A percentile compares a stretch with the other conserved stretches of the same genome.
Evolutionary conservation across 352 stramenopile genomes (phyloP).

Genomic region (Globisporangium rhizosaccharum): DNA sequence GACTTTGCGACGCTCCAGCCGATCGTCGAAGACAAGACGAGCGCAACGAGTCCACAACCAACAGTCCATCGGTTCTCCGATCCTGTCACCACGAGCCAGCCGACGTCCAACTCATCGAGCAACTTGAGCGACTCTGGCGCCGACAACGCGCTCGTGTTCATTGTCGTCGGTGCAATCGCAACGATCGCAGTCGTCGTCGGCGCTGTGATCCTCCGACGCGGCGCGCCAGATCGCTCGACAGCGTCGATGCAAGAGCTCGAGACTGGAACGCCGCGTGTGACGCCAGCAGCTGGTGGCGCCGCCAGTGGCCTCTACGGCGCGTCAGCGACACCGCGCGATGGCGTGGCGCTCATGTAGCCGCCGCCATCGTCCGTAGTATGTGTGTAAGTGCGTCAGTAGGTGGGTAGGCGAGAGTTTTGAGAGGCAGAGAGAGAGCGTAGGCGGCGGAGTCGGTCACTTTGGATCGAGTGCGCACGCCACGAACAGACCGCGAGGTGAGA

Average conservation of each 20-base stretch:
- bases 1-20: constrained; percentile 16
- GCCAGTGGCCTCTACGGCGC: constrained; percentile 1
- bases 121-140: background rate
- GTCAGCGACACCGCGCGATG: constrained; percentile 5
- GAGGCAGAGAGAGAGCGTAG: background rate
- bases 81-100: background rate
- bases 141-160: constrained; percentile 17
- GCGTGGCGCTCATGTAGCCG: constrained; percentile 2
- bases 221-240: constrained; percentile 4
- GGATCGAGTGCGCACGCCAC: background rate
- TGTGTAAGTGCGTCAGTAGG: background rate
- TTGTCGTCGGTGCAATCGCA: constrained; percentile 10
- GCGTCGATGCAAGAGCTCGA: constrained; percentile 13
- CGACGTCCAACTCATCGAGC: constrained; percentile 8
- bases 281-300: background rate
- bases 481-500: background rate
- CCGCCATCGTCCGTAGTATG: background rate
- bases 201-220: constrained; percentile 11
- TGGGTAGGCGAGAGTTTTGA: background rate
- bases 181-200: constrained; percentile 9
- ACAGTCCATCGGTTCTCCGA: constrained; percentile 1
- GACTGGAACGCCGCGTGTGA: constrained; percentile 22
- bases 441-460: background rate
- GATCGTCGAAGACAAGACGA: constrained; percentile 9
- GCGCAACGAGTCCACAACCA: background rate